Percentiles rank a stretch among this genome's conserved stretches.
These are phyloP conservation scores for Lactarius evosmus DNA, from an alignment of 768 basidiomycete genomes.

Conservation along the genomic window DNA sequence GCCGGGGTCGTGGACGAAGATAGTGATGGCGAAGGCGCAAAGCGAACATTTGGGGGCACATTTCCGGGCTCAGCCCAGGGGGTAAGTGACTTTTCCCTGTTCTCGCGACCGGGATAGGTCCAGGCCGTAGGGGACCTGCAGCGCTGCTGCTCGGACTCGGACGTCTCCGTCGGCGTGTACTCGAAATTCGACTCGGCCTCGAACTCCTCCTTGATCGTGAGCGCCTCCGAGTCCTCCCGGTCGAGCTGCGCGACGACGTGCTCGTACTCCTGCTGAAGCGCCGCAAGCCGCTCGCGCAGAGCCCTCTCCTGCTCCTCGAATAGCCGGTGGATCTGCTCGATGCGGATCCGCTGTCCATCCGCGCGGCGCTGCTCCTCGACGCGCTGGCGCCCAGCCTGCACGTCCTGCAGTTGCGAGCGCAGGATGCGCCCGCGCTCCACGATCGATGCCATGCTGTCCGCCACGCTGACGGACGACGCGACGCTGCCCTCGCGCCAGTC, in stretches of 20 bases:
- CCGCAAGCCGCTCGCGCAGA: not conserved
- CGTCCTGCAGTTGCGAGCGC: not conserved
- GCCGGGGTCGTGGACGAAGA: too few species aligned
- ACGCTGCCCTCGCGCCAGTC: slow-evolving; percentile 7
- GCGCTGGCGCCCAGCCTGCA: not conserved
- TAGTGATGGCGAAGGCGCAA: not conserved
- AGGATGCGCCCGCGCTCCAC: not conserved
- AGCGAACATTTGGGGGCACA: not conserved
- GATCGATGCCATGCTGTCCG: slow-evolving; percentile 11
- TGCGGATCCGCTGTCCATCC: not conserved
- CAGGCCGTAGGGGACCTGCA: not conserved
- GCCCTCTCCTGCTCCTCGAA: not conserved
- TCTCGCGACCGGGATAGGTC: not conserved
- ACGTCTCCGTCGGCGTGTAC: slow-evolving; percentile 4
- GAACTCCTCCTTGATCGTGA: not conserved
- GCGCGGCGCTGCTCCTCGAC: not conserved
- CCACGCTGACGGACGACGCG: not conserved
- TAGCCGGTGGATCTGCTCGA: not conserved
- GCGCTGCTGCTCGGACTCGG: not conserved
- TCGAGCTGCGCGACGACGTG: not conserved
- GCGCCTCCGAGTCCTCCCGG: not conserved
- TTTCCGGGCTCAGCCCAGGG: slow-evolving; percentile 3
- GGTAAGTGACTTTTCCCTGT: slow-evolving; percentile 1
- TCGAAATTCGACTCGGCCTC: not conserved
- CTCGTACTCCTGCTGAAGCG: slow-evolving; percentile 1